These are phyloP conservation scores for Colletotrichum lentis DNA, from an alignment of 2,329 filamentous ascomycete species.

Conservation along the genomic window DNA sequence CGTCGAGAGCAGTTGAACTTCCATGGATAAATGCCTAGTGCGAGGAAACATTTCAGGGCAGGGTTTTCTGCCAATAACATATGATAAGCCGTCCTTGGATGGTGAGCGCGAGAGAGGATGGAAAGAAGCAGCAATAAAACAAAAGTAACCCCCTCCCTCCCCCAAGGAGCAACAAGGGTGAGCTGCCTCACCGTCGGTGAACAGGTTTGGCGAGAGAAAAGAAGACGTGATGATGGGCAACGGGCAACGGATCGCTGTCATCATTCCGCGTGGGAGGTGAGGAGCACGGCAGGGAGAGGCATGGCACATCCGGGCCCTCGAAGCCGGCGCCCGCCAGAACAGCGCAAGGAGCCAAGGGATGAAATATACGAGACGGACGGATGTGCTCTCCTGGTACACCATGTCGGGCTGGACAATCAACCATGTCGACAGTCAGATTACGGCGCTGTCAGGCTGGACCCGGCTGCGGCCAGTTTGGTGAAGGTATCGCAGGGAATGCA, in stretches of 20 bases:
- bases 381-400: conserved; percentile 16
- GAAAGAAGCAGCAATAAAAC: background rate
- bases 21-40: background rate
- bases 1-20: background rate
- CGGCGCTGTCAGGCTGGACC: conserved; percentile 27
- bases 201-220: background rate
- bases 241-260: conserved; percentile 31
- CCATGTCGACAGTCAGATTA: conserved; percentile 1
- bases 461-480: conserved; percentile 10
- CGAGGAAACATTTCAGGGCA: background rate
- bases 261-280: conserved; percentile 24
- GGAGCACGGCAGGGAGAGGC: conserved; percentile 35
- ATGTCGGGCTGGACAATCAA: conserved; percentile 11
- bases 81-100: conserved; percentile 11
- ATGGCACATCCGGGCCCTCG: conserved; percentile 15
- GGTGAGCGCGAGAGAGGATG: background rate
- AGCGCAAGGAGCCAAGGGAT: conserved; percentile 29
- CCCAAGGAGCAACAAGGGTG: conserved; percentile 7
- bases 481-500: conserved; percentile 31
- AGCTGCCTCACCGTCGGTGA: conserved; percentile 16
- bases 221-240: conserved; percentile 24
- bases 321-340: conserved; percentile 24
- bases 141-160: background rate
- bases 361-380: conserved; percentile 23
- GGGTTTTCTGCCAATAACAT: no score